Evolutionary conservation across 768 basidiomycete species (phyloP).

Genomic region (Tricholoma terreum): DNA sequence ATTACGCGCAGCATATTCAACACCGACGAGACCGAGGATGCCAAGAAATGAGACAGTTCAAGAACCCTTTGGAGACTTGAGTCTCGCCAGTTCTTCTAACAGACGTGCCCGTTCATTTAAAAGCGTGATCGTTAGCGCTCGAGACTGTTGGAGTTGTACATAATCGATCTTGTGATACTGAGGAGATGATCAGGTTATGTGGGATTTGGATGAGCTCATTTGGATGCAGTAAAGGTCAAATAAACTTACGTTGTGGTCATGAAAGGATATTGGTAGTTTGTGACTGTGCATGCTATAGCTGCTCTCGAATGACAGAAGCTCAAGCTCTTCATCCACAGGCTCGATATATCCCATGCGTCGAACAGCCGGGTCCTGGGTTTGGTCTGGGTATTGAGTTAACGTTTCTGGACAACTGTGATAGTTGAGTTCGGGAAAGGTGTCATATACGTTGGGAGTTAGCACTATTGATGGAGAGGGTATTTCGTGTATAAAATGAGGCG

Average conservation of each 20-base stretch:
- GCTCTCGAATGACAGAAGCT: constrained; percentile 48
- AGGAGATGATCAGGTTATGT: background rate
- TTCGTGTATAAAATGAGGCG: constrained; percentile 52
- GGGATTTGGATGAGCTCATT: background rate
- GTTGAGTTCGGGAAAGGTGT: constrained; percentile 4
- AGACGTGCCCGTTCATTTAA: constrained; percentile 57
- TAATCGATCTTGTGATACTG: constrained; percentile 1
- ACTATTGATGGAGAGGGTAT: constrained; percentile 37
- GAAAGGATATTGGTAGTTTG: background rate
- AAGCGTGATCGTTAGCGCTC: constrained; percentile 44
- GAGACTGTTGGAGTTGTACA: constrained; percentile 20
- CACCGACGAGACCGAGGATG: background rate
- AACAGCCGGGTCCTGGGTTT: constrained; percentile 23
- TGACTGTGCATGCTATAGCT: constrained; percentile 20
- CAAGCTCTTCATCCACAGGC: constrained; percentile 48
- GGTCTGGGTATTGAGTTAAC: background rate
- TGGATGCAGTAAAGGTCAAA: background rate
- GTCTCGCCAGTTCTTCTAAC: constrained; percentile 49
- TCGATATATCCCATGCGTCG: constrained; percentile 55
- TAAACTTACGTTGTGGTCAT: constrained; percentile 5
- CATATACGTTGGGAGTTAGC: no score
- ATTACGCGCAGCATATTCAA: background rate
- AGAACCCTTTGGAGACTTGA: constrained; percentile 22
- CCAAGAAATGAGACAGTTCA: background rate
- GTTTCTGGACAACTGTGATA: background rate